phyloP scores from a whole-genome alignment of 2,329 filamentous ascomycete species.

The Colletotrichum horii region DNA sequence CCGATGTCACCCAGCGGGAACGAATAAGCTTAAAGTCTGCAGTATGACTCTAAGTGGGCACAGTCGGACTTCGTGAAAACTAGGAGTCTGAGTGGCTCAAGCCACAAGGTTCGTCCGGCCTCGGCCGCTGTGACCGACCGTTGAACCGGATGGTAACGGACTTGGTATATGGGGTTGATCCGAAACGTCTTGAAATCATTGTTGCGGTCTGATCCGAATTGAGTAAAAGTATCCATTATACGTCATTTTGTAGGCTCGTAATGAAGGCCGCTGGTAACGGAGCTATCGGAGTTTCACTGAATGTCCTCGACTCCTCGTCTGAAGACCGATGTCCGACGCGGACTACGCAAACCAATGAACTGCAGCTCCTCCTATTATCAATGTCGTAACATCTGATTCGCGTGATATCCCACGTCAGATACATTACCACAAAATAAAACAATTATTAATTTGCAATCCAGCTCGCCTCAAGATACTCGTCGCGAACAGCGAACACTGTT shows the following conservation, averaged over 20 bases:
- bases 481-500: background rate
- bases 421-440: background rate
- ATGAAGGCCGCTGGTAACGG: background rate
- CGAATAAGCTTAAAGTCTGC: background rate
- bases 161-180: background rate
- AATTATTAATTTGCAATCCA: background rate
- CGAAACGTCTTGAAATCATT: background rate
- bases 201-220: background rate
- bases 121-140: background rate
- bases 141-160: background rate
- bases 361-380: background rate
- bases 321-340: background rate
- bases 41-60: background rate
- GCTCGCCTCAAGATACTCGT: background rate
- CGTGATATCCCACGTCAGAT: background rate
- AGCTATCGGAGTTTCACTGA: background rate
- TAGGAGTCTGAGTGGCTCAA: background rate
- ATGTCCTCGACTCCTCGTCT: background rate
- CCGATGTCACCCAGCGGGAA: background rate
- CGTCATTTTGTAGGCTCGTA: background rate
- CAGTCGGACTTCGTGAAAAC: background rate
- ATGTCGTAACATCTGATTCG: background rate
- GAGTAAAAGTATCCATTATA: background rate
- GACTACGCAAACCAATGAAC: background rate
- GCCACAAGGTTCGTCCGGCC: background rate